phyloP scores from a whole-genome alignment of 306 rosid genomes.

The Mimosa bimucronata region DNA sequence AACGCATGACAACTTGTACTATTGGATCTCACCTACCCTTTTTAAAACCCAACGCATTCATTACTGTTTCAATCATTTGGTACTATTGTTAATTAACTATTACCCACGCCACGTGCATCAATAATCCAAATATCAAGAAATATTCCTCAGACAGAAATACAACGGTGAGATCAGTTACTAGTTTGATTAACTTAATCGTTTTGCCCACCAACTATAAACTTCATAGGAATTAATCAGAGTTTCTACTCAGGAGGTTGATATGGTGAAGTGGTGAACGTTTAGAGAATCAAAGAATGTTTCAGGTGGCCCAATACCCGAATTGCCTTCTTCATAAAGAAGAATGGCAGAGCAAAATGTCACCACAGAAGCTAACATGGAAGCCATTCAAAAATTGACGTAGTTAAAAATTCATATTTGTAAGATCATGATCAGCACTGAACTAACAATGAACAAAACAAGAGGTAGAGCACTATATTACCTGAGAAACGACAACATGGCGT shows the following conservation, averaged over 20 bases:
- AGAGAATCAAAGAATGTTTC: background rate
- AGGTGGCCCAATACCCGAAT: background rate
- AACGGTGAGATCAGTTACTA: background rate
- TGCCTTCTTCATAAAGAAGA: slow-evolving; percentile 1
- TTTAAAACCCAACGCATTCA: background rate
- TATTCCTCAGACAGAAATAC: background rate
- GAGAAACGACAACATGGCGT: slow-evolving; percentile 90
- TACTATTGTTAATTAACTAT: background rate
- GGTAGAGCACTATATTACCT: slow-evolving; percentile 49
- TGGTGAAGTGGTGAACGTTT: no score
- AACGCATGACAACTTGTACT: background rate
- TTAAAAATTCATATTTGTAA: background rate
- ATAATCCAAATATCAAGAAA: background rate
- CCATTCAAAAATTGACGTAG: background rate
- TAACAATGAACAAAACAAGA: background rate
- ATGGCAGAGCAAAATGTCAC: background rate
- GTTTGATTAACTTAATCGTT: background rate
- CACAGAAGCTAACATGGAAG: background rate
- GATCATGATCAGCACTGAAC: background rate
- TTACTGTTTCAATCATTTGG: background rate
- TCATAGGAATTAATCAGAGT: background rate
- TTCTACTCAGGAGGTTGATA: background rate
- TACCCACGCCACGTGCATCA: background rate
- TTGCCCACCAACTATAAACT: background rate
- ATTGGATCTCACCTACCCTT: background rate